These are phyloP conservation scores for Neonectria hederae DNA, from an alignment of 2,329 filamentous ascomycete species.

Conservation along the genomic window DNA sequence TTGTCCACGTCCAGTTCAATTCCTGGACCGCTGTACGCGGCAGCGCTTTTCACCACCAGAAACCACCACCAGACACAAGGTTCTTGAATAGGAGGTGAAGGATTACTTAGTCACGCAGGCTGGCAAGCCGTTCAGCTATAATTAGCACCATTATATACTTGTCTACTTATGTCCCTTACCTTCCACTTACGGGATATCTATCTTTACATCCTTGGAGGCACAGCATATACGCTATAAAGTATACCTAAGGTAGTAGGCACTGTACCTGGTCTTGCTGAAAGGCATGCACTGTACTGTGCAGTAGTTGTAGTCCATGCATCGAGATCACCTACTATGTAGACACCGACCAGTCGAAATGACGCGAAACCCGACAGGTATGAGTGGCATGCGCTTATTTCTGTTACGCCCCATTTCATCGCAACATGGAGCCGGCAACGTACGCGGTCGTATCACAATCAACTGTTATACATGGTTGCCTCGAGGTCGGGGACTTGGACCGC, in stretches of 20 bases:
- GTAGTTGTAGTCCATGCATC: neutral
- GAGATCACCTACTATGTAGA: neutral
- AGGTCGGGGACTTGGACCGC: neutral
- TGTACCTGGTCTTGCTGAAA: neutral
- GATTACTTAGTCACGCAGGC: neutral
- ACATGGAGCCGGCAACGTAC: neutral
- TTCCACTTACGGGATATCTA: neutral
- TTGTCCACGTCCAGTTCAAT: neutral
- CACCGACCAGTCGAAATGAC: neutral
- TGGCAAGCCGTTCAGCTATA: neutral
- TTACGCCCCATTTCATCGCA: neutral
- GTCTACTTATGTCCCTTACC: neutral
- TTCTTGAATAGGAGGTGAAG: neutral
- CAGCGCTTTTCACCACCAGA: neutral
- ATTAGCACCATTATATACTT: neutral
- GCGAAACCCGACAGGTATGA: neutral
- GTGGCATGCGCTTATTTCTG: neutral
- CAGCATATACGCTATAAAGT: neutral
- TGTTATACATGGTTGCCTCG: too few relatives aligned
- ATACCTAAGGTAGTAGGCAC: neutral
- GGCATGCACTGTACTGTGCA: neutral
- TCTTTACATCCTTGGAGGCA: neutral
- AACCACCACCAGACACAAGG: neutral
- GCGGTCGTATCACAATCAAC: neutral
- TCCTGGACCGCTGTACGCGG: constrained; percentile 17